Evolutionary conservation across 2,329 filamentous ascomycete species (phyloP).

Genomic region (Pseudogymnoascus sp.): DNA sequence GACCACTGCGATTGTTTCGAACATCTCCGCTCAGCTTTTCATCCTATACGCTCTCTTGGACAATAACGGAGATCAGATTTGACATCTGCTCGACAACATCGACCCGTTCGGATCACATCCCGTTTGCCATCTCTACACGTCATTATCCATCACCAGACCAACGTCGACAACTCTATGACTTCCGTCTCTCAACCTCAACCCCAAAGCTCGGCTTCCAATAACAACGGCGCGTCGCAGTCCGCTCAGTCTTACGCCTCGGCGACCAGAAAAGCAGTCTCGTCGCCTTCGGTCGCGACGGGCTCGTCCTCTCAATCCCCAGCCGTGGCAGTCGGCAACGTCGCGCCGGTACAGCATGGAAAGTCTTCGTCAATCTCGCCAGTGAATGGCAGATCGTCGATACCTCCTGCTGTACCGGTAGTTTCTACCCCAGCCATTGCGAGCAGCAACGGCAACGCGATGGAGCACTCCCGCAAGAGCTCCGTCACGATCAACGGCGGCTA

Average conservation of each 20-base stretch:
- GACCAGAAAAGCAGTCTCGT: constrained; percentile 55
- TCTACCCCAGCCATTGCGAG: constrained; percentile 54
- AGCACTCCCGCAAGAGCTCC: constrained; percentile 79
- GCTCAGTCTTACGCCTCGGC: constrained; percentile 60
- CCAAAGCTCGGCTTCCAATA: constrained; percentile 45
- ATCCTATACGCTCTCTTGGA: not conserved
- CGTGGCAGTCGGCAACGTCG: constrained; percentile 48
- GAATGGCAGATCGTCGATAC: constrained; percentile 73
- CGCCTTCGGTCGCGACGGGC: constrained; percentile 53
- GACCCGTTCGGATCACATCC: constrained; percentile 3
- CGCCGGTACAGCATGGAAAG: constrained; percentile 50
- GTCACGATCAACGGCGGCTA: constrained; percentile 83
- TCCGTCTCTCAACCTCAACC: constrained; percentile 29
- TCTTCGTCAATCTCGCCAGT: constrained; percentile 65
- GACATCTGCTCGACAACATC: constrained; percentile 16
- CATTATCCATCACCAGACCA: constrained; percentile 2
- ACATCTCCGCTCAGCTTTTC: not conserved
- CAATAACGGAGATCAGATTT: constrained; percentile 14
- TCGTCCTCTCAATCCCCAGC: constrained; percentile 45
- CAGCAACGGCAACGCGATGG: constrained; percentile 59
- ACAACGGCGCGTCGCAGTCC: constrained; percentile 45
- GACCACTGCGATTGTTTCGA: constrained; percentile 10
- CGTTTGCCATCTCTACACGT: constrained; percentile 9
- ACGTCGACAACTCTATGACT: constrained; percentile 24
- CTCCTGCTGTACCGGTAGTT: constrained; percentile 56